These are phyloP conservation scores for Kodamaea fukazawae DNA, from an alignment of 805 yeast genomes.

Conservation along the genomic window DNA sequence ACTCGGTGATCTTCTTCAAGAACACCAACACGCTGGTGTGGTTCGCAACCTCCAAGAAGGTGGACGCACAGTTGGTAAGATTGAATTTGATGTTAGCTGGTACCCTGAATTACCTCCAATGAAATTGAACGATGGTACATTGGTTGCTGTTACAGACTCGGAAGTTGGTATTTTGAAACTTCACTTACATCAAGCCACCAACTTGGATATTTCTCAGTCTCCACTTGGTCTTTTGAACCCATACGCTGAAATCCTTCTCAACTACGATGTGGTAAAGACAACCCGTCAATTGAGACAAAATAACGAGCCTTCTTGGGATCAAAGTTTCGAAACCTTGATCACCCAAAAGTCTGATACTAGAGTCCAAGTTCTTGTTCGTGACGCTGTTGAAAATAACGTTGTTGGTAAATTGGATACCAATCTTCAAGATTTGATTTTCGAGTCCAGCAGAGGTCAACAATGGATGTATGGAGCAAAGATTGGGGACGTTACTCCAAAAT, in stretches of 20 bases:
- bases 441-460: constrained; percentile 48
- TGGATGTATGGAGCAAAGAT: constrained; percentile 41
- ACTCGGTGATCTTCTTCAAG: constrained; percentile 58
- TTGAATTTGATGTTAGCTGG: constrained; percentile 57
- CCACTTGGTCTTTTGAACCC: constrained; percentile 57
- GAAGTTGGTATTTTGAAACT: constrained; percentile 74
- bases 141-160: constrained; percentile 50
- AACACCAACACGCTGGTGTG: constrained; percentile 41
- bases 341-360: constrained; percentile 57
- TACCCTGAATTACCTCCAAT: constrained; percentile 47
- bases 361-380: constrained; percentile 57
- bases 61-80: constrained; percentile 55
- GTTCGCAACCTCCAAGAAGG: constrained; percentile 45
- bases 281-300: constrained; percentile 63
- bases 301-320: constrained; percentile 74
- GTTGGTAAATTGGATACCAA: constrained; percentile 54
- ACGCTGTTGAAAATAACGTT: constrained; percentile 51
- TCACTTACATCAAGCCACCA: constrained; percentile 56
- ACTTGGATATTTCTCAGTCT: constrained; percentile 53
- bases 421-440: constrained; percentile 54
- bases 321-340: constrained; percentile 58
- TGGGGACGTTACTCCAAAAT: constrained; percentile 25
- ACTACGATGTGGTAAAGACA: constrained; percentile 51
- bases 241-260: constrained; percentile 62
- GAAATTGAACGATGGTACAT: constrained; percentile 48